A percentile compares a stretch with the other conserved stretches of the same genome.
Conservation (phyloP, 169 alveolate species). For the Plasmodium inui region DNA sequence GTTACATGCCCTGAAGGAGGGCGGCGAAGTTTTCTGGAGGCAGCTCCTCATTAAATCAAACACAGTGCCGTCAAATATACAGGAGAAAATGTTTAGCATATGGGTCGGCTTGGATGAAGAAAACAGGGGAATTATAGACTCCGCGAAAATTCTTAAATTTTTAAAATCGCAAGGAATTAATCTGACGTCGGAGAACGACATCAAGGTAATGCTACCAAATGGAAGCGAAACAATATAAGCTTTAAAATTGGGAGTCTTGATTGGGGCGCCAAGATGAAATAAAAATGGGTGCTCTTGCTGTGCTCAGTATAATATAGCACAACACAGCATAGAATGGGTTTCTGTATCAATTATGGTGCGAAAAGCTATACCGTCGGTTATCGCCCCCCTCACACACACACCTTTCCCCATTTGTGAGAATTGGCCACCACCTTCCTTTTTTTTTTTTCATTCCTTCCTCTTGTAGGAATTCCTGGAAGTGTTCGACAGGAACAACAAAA, state of each 20-base stretch:
- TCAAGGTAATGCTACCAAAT: conserved; percentile 42
- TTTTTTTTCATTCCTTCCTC: neutral
- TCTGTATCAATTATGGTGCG: neutral
- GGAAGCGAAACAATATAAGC: neutral
- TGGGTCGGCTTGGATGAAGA: conserved; percentile 82
- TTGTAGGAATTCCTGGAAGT: conserved; percentile 75
- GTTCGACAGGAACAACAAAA: conserved; percentile 75
- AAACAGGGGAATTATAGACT: conserved; percentile 78
- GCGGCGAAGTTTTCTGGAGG: conserved; percentile 82
- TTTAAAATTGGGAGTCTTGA: neutral
- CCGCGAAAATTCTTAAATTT: conserved; percentile 76
- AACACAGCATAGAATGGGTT: neutral
- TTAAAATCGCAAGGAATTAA: conserved; percentile 79
- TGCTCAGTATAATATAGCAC: neutral
- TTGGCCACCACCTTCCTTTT: neutral
- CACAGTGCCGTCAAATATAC: conserved; percentile 76
- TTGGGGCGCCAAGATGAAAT: neutral
- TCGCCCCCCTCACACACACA: no score
- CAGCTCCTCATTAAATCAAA: conserved; percentile 77
- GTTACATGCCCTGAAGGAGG: conserved; percentile 79
- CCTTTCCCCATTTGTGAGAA: neutral
- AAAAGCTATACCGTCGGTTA: neutral
- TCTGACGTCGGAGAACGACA: conserved; percentile 75
- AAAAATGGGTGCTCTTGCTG: neutral
- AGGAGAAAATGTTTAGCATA: conserved; percentile 76